Percentiles rank a stretch among this genome's conserved stretches.
phyloP scores from a whole-genome alignment of 23 red algal genomes.

The Gracilaria vermiculophylla region DNA sequence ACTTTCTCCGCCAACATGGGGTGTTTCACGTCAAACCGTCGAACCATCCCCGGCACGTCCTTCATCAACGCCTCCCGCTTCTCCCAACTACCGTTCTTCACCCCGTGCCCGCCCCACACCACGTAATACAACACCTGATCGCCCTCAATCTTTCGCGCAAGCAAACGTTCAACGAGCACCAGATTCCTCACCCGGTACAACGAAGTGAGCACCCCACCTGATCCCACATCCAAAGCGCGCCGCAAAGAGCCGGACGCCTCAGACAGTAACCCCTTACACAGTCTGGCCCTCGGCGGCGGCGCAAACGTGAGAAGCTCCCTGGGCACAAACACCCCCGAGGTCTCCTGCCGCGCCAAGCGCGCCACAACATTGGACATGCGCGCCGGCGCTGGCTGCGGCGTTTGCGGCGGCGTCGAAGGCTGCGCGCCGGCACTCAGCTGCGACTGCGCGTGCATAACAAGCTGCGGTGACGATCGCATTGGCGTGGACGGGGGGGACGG shows the following conservation, averaged over 20 bases:
- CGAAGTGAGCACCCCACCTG: neutral
- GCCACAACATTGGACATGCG: slow-evolving; percentile 1
- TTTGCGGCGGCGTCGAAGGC: neutral
- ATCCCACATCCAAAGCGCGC: slow-evolving; percentile 17
- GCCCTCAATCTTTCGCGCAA: slow-evolving; percentile 14
- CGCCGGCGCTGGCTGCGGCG: neutral
- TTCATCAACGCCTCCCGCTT: slow-evolving; percentile 41
- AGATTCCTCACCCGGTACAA: neutral
- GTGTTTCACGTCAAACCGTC: slow-evolving; percentile 47
- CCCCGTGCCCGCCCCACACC: slow-evolving; percentile 20
- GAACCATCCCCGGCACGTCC: slow-evolving; percentile 52
- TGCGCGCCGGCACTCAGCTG: neutral
- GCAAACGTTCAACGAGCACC: slow-evolving; percentile 12
- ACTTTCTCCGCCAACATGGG: neutral
- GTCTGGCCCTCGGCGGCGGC: slow-evolving; percentile 17
- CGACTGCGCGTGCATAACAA: neutral
- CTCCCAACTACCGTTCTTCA: slow-evolving; percentile 58
- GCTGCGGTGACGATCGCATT: neutral
- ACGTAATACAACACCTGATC: slow-evolving; percentile 35
- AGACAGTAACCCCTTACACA: neutral
- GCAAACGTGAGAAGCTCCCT: neutral
- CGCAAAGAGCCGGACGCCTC: slow-evolving; percentile 5
- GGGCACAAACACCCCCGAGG: slow-evolving; percentile 15
- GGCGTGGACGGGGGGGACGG: neutral
- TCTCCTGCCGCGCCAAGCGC: neutral